Percentiles rank a stretch among this genome's conserved stretches.
These are phyloP conservation scores for Eutrema salsugineum DNA, from an alignment of 441 rosid species.

Conservation along the genomic window DNA sequence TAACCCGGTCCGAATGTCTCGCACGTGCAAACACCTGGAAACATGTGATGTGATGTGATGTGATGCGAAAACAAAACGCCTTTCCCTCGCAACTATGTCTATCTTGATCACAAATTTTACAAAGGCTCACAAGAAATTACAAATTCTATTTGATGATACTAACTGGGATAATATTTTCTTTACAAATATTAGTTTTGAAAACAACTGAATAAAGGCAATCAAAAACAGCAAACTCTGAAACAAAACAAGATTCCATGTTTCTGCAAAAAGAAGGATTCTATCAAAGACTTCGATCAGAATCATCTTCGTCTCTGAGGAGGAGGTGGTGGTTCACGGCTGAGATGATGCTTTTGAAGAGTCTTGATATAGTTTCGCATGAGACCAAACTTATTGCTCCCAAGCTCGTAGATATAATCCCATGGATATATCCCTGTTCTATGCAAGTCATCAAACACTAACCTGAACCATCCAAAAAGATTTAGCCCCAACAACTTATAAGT, in stretches of 20 bases:
- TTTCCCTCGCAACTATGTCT: no score
- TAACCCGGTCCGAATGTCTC: not conserved
- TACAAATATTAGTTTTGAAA: not conserved
- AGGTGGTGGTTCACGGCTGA: conserved; percentile 74
- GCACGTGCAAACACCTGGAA: conserved; percentile 2
- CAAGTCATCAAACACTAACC: conserved; percentile 87
- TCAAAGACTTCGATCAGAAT: conserved; percentile 10
- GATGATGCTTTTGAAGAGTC: conserved; percentile 72
- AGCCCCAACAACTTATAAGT: not conserved
- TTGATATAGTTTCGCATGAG: conserved; percentile 78
- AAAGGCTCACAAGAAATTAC: not conserved
- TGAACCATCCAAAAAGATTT: conserved; percentile 29
- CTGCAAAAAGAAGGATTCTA: not conserved
- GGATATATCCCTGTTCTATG: conserved; percentile 92
- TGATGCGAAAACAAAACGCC: not conserved
- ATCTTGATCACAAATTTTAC: no score
- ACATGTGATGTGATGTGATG: conserved; percentile 1
- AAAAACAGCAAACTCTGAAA: not conserved
- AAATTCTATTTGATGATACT: not conserved
- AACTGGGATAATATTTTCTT: not conserved
- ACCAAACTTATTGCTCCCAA: conserved; percentile 78
- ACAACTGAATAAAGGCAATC: not conserved
- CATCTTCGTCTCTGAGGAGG: conserved; percentile 43
- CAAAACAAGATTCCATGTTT: not conserved
- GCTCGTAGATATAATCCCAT: conserved; percentile 82